Conservation (phyloP, 2,329 filamentous ascomycete species). For the Botrytis galanthina region DNA sequence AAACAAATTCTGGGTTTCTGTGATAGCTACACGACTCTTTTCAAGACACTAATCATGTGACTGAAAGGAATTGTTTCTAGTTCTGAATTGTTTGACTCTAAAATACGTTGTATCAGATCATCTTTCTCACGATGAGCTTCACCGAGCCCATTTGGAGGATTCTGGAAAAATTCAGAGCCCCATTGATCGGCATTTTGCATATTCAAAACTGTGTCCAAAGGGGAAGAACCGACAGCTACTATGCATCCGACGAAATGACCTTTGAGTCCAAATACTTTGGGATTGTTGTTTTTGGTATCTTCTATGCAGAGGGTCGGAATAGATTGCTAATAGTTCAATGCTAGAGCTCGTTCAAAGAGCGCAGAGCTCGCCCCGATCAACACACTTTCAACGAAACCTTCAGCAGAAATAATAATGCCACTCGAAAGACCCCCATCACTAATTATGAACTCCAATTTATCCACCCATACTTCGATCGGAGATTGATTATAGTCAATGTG, state of each 20-base stretch:
- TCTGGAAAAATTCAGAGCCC: not conserved
- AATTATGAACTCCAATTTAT: constrained; percentile 34
- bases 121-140: constrained; percentile 4
- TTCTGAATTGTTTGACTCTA: not conserved
- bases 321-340: not conserved
- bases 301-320: not conserved
- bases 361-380: not conserved
- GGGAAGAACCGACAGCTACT: not conserved
- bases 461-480: constrained; percentile 33
- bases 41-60: not conserved
- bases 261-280: not conserved
- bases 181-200: not conserved
- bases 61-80: not conserved
- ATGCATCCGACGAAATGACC: constrained; percentile 7
- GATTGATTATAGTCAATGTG: constrained; percentile 34
- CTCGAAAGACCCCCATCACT: not conserved
- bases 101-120: not conserved
- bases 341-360: not conserved
- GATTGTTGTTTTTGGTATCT: no score
- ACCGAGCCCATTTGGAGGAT: not conserved
- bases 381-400: constrained; percentile 3
- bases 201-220: not conserved
- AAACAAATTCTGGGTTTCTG: not conserved
- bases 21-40: not conserved
- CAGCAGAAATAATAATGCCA: not conserved